Base-by-base conservation (phyloP, 1,139 yeast genomes). In the Kurtzmaniella quercitrusa region DNA sequence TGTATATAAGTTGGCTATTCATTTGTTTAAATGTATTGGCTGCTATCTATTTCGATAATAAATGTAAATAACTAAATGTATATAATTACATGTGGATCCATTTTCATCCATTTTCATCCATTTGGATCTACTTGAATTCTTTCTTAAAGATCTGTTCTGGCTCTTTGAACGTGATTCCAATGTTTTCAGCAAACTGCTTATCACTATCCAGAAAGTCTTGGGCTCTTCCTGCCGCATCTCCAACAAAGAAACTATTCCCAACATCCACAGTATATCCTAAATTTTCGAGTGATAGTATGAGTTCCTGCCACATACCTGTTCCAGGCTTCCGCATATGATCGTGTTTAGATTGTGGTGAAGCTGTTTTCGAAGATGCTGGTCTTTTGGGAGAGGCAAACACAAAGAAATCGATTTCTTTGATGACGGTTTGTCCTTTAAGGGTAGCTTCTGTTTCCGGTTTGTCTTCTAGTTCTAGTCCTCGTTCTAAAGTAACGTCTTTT, bases 211-310 rank as follows among this genome's bases (percentile, higher is more conserved):
- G 85, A 59, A 82, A 84, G 60, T 91, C 98, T 0, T 57, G 60
- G 1, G 60, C 56, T 43, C 98, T 69, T 0, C 98, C 98, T 7
- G 97, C 98, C 0, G 98, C 98, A 66, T 93, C 98, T 4, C 98
- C 98, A n/a, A 91, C 91, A 58, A 65, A 93, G 50, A 84, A 77
- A 44, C 87, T 78, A 23, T 65, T 52, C 1, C 63, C 67, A 38
- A 61, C 44, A 46, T 76, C 77, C 1, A 81, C 52, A 43, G 17
- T 48, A 46, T 31, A 34, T 15, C 43, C 54, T 23, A 39, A 42
- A 2, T 45, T 25, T 46, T 38, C 2, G 47, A 76, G 59, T 55
- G 77, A 75, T n/a, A 58, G 53, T 11, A 49, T 49, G 31, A 84
- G 65, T 38, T 67, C 72, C 1, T 68, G 60, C 81, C 85, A 82